Evolutionary conservation across 768 basidiomycete species (phyloP), one percentile per base, ranked within the genome.

Genomic region (Mrakia blollopis): DNA sequence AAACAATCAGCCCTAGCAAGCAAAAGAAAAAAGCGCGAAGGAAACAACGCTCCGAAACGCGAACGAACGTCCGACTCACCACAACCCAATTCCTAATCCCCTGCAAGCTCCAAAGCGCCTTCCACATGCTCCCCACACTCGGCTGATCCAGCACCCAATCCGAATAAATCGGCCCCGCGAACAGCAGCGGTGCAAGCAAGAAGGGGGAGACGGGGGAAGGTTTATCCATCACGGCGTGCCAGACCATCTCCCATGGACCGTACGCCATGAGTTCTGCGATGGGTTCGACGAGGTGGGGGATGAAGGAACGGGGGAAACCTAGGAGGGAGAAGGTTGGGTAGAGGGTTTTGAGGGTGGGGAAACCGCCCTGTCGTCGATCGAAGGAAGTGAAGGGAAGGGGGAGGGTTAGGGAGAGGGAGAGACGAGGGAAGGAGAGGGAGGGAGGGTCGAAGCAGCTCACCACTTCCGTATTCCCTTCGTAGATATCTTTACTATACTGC

Each of bases 111-210:
- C 83, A 82, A 73, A 91, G 85, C 41, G 85, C 81, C 2, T 83
- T 82, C 37, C 82, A 75, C 1, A 89, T 80, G 65, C 87, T 82
- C 77, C 81, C 80, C 18, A 79, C 72, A 2, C 83, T 83, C 3
- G 85, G 77, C 4, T 79, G 79, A 13, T 80, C 79, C 37, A 84
- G 82, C 11, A 84, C 78, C 60, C 78, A 81, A 18, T 72, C 79
- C 23, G 83, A 89, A 79, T 90, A 91, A 3, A 97, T 84, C 0
- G 94, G 92, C 0, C 94, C 94, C 14, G 89, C 82, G 82, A 90
- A 94, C 21, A 96, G 74, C 23, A 71, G 72, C 2, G 80, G 78
- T 0, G 77, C 77, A 3, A 79, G 73, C 0, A 76, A 32, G 50
- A 74, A 76, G 37, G 67, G 74, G 23, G 62, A 67, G 68, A 67